Base-by-base conservation (phyloP, 306 rosid species). In the Amphicarpaea edgeworthii region DNA sequence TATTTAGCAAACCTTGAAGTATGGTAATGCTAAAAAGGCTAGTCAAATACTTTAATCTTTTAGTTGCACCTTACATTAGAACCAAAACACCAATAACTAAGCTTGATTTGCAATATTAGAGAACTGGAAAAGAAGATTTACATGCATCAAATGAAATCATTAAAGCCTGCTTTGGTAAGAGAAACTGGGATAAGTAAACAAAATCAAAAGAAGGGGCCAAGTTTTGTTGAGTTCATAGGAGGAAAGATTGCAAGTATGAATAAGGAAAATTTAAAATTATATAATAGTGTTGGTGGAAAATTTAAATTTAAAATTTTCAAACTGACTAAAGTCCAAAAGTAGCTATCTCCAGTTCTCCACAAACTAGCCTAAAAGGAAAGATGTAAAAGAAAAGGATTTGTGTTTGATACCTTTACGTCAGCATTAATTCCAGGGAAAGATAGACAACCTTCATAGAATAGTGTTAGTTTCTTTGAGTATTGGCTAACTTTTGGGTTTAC, bases 381-480 rank as follows among this genome's bases (percentile, higher is more conserved):
- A 26, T 16, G 47, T 7, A 12, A 77, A 55, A 67, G 32, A 32
- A 79, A 60, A 30, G 51, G 40, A 66, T 23, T 26, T 71, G 20
- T 37, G 41, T 45, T 24, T 28, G 12, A 28, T 80, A 94, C 98
- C 90, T 49, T 75, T 21, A 95, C 96, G 42, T 89, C 96, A 64
- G 85, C 98, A 78, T 84, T 40, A 75, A 95, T 92, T 51, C 80
- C 79, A 0, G 97, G 98, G 70, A 95, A 95, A 67, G 97, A 95
- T 70, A 95, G 70, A 88, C 98, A 95, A 42, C 96, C 97, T 78
- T 95, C 98, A 6, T 86, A 38, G 26, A 79, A 95, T 34, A 72
- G 88, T 66, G 88, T 69, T 28, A 67, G 75, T 78, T 89, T 95
- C 91, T n/a, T n/a, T 6, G 98, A 92, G 87, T 81, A 92, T 83